phyloP scores from a whole-genome alignment of 2,329 filamentous ascomycete genomes.

The Arthrobotrys sinensis region DNA sequence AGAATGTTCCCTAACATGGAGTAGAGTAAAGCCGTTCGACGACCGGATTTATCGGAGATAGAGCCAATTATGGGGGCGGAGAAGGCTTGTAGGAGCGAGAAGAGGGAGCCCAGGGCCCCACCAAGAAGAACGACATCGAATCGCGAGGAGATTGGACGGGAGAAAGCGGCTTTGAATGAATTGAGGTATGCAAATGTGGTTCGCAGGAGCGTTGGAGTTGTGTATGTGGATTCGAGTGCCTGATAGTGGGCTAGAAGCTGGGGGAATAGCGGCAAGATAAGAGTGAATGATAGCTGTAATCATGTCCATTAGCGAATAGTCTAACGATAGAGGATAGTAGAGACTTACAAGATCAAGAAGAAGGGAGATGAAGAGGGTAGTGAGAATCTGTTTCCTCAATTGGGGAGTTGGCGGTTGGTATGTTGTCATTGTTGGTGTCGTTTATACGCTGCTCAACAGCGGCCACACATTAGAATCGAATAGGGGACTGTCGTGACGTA shows the following conservation, averaged over 20 bases:
- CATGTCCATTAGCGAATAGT: not conserved
- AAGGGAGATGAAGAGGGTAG: slow-evolving; percentile 89
- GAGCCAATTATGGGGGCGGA: slow-evolving; percentile 92
- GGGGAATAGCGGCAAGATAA: slow-evolving; percentile 96
- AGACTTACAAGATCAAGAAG: slow-evolving; percentile 85
- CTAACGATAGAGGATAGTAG: not conserved
- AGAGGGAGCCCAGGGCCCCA: slow-evolving; percentile 92
- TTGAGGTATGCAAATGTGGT: slow-evolving; percentile 87
- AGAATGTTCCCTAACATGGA: slow-evolving; percentile 95
- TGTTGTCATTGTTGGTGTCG: slow-evolving; percentile 56
- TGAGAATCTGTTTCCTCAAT: slow-evolving; percentile 82
- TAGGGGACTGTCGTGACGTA: not conserved
- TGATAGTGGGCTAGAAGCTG: slow-evolving; percentile 93
- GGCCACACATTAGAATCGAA: slow-evolving; percentile 24
- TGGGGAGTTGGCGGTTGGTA: slow-evolving; percentile 67
- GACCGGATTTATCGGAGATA: slow-evolving; percentile 87
- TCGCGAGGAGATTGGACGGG: slow-evolving; percentile 91
- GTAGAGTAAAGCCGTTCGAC: slow-evolving; percentile 84
- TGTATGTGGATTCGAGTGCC: slow-evolving; percentile 69
- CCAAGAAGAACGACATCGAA: slow-evolving; percentile 98
- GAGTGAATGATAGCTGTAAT: slow-evolving; percentile 92
- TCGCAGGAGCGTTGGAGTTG: slow-evolving; percentile 74
- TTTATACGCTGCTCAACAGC: slow-evolving; percentile 51
- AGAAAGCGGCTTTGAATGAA: slow-evolving; percentile 93
- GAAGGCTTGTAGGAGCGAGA: slow-evolving; percentile 91